Percentiles rank a stretch among this genome's conserved stretches.
Conservation (phyloP, 768 basidiomycete species). For the Hysterangium stoloniferum region DNA sequence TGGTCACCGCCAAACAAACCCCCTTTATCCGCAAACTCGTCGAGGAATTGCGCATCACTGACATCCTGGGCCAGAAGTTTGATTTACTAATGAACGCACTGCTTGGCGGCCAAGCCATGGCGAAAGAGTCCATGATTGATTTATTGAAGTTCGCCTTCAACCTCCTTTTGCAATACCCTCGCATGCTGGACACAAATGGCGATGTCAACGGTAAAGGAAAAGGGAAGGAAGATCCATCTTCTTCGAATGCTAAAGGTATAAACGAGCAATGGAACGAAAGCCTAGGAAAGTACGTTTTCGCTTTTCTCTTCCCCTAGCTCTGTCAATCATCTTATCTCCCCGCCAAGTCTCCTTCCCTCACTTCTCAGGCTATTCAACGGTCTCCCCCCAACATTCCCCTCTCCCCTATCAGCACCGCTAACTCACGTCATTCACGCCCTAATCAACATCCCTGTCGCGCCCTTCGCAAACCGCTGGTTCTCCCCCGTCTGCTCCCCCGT, state of each 20-base stretch:
- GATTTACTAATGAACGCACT: conserved; percentile 46
- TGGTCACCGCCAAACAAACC: conserved; percentile 48
- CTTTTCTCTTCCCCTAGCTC: neutral
- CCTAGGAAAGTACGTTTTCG: conserved; percentile 34
- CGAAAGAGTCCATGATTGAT: conserved; percentile 72
- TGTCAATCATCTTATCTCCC: neutral
- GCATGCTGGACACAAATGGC: conserved; percentile 17
- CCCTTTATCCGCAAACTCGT: conserved; percentile 52
- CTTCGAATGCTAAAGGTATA: conserved; percentile 12
- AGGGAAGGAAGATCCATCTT: neutral
- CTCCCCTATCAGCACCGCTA: conserved; percentile 64
- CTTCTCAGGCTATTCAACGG: conserved; percentile 62
- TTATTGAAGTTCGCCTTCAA: conserved; percentile 83
- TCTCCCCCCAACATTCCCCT: conserved; percentile 53
- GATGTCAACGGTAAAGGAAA: conserved; percentile 1
- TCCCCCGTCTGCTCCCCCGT: conserved; percentile 25
- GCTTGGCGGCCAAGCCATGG: conserved; percentile 43
- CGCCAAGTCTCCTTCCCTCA: conserved; percentile 55
- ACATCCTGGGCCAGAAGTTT: conserved; percentile 53
- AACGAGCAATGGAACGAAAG: conserved; percentile 17
- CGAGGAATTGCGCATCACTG: conserved; percentile 51
- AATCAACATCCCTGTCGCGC: conserved; percentile 65
- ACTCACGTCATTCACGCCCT: conserved; percentile 78
- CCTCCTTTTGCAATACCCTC: conserved; percentile 73
- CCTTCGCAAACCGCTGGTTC: conserved; percentile 58